A percentile compares a stretch with the other conserved stretches of the same genome.
Conservation (phyloP, 2,329 filamentous ascomycete genomes). For the Sphaerulina musiva region DNA sequence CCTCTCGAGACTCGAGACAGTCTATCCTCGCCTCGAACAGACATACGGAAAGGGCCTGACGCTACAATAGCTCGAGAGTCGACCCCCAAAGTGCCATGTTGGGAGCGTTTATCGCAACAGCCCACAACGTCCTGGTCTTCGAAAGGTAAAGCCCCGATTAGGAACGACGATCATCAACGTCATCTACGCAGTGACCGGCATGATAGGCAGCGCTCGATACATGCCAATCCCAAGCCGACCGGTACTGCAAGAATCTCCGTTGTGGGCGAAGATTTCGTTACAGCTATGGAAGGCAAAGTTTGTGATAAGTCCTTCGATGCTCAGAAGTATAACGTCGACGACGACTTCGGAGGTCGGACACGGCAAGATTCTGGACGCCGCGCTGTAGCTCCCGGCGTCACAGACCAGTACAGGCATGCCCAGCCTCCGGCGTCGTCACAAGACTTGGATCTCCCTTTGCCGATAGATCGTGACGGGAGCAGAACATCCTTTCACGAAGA, state of each 20-base stretch:
- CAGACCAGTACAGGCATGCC: neutral
- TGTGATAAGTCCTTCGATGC: neutral
- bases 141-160: neutral
- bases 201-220: neutral
- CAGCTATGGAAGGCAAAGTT: neutral
- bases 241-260: slow-evolving; percentile 1
- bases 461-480: neutral
- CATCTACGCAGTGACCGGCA: neutral
- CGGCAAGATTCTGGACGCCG: neutral
- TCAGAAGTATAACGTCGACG: neutral
- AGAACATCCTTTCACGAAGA: neutral
- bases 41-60: neutral
- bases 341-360: neutral
- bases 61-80: neutral
- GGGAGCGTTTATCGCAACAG: slow-evolving; percentile 1
- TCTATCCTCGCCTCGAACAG: neutral
- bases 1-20: neutral
- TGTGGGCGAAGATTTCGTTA: slow-evolving; percentile 8
- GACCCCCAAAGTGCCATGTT: neutral
- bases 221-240: neutral
- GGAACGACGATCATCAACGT: neutral
- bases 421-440: neutral
- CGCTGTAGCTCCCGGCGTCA: neutral
- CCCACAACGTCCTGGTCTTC: neutral
- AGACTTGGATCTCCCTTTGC: neutral